phyloP scores from a whole-genome alignment of 805 yeast genomes.

The Candida peoriensis region DNA sequence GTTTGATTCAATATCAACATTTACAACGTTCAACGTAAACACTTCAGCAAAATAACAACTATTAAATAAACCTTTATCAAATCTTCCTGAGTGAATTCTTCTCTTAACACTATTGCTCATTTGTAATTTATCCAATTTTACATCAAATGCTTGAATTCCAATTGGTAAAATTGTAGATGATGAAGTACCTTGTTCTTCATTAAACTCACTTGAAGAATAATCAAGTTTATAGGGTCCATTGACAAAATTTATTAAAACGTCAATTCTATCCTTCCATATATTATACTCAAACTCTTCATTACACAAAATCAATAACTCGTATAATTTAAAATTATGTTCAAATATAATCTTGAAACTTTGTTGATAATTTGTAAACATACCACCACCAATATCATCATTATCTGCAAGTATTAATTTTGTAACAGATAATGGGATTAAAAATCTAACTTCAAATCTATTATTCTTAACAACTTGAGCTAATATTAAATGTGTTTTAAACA shows the following conservation, averaged over 20 bases:
- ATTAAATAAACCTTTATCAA: slow-evolving; percentile 7
- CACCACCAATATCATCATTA: slow-evolving; percentile 22
- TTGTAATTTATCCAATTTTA: slow-evolving; percentile 21
- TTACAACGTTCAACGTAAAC: slow-evolving; percentile 18
- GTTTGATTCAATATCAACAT: slow-evolving; percentile 7
- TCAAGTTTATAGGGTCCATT: slow-evolving; percentile 31
- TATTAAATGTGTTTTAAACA: slow-evolving; percentile 49
- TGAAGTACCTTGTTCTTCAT: slow-evolving; percentile 19
- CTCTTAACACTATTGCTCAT: background rate
- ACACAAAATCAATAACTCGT: slow-evolving; percentile 39
- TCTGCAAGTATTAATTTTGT: slow-evolving; percentile 26
- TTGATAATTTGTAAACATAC: slow-evolving; percentile 28
- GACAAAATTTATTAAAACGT: slow-evolving; percentile 24
- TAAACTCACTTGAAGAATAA: slow-evolving; percentile 19
- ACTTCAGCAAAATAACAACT: slow-evolving; percentile 23
- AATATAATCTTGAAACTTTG: slow-evolving; percentile 39
- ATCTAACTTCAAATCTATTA: slow-evolving; percentile 30
- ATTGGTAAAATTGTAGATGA: slow-evolving; percentile 20
- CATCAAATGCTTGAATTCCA: slow-evolving; percentile 16
- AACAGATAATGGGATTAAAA: slow-evolving; percentile 44
- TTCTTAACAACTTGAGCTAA: slow-evolving; percentile 27
- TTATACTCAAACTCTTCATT: slow-evolving; percentile 29
- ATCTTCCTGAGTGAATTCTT: background rate
- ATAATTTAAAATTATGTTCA: slow-evolving; percentile 36
- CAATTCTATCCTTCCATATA: slow-evolving; percentile 37